Conservation (phyloP, 75 land plant genomes). For the Isoetes taiwanensis region DNA sequence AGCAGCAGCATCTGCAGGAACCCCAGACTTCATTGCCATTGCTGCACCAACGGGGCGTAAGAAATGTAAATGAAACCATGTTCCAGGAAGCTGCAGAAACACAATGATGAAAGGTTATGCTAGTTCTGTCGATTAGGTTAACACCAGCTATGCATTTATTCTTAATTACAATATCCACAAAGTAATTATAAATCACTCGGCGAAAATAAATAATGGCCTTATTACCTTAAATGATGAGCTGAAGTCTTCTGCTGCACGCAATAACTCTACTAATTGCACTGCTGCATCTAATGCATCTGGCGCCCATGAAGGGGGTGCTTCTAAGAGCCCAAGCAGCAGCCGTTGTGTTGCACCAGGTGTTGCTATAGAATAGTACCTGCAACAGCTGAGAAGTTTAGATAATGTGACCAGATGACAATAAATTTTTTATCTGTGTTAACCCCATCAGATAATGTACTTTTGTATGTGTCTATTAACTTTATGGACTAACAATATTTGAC, state of each 20-base stretch:
- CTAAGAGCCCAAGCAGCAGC: conserved; percentile 77
- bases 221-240: conserved; percentile 66
- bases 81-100: conserved; percentile 64
- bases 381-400: too few relatives aligned
- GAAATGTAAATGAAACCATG: conserved; percentile 89
- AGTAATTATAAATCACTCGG: too few relatives aligned
- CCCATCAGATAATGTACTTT: too few relatives aligned
- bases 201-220: not conserved
- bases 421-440: not conserved
- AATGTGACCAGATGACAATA: not conserved
- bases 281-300: conserved; percentile 98
- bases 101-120: not conserved
- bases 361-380: conserved; percentile 86
- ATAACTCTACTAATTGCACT: conserved; percentile 83
- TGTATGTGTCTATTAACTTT: too few relatives aligned
- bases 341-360: conserved; percentile 90
- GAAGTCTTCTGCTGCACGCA: conserved; percentile 87
- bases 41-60: conserved; percentile 80
- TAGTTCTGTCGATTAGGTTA: not conserved
- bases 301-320: conserved; percentile 96
- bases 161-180: too few relatives aligned
- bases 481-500: too few relatives aligned
- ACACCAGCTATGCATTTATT: not conserved
- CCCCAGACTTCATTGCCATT: conserved; percentile 79
- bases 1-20: conserved; percentile 95